Conservation (phyloP, 2,329 filamentous ascomycete genomes). For the Botrytis squamosa region DNA sequence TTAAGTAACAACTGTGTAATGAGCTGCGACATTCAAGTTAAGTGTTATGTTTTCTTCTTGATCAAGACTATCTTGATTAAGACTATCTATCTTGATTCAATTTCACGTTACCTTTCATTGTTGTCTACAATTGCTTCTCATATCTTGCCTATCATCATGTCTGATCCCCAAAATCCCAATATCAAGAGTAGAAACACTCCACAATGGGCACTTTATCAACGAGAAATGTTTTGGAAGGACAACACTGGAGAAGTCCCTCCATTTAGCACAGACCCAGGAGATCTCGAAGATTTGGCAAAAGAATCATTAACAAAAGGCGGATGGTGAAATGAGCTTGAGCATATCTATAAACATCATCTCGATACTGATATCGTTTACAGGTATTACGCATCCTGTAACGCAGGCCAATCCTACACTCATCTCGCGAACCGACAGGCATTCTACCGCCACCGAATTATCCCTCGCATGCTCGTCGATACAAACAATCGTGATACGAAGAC, state of each 20-base stretch:
- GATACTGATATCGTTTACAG: conserved; percentile 25
- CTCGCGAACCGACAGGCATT: conserved; percentile 63
- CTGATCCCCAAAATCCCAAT: conserved; percentile 52
- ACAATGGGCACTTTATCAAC: conserved; percentile 55
- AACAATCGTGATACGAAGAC: conserved; percentile 54
- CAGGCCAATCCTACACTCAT: conserved; percentile 51
- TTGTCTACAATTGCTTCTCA: background rate
- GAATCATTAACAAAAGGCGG: conserved; percentile 56
- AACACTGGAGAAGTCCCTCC: conserved; percentile 49
- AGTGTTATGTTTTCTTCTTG: background rate
- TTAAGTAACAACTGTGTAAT: background rate
- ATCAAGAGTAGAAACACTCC: conserved; percentile 50
- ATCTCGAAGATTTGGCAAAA: conserved; percentile 58
- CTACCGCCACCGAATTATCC: conserved; percentile 61
- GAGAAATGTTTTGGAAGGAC: conserved; percentile 53
- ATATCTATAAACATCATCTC: background rate
- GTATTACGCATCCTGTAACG: conserved; percentile 57
- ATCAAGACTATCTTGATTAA: background rate
- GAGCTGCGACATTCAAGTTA: background rate
- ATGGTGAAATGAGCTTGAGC: conserved; percentile 43
- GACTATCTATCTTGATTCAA: background rate
- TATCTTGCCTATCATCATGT: conserved; percentile 25
- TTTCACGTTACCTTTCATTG: background rate
- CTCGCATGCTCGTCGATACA: conserved; percentile 60
- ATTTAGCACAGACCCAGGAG: conserved; percentile 56